Evolutionary conservation across 2,329 filamentous ascomycete species (phyloP), one percentile per base, ranked within the genome.

Genomic region (Ophiocordyceps unilateralis): DNA sequence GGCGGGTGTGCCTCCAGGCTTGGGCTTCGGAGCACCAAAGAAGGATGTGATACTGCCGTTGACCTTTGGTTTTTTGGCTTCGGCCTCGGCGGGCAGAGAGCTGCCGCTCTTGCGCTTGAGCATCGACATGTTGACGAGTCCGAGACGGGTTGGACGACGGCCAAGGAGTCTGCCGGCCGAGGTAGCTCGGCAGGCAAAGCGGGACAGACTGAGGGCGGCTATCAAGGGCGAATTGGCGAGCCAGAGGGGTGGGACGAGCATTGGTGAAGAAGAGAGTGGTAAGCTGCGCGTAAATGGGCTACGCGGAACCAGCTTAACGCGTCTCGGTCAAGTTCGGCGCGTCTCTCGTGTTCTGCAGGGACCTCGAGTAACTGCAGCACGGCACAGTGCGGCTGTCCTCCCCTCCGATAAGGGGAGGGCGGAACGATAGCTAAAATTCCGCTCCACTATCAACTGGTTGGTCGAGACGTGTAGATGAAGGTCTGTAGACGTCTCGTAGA

Each of bases 11-110:
- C 56, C 55, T 11, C 57, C 51, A 15, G 64, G 52, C 57, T 81
- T 83, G 6, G 86, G 78, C 15, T 41, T 46, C 17, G 49, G 52
- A 17, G 74, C 68, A 14, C 77, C 74, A 55, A 98, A 96, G 70
- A 96, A 96, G 15, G 86, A 83, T 23, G 81, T 88, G 56, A 98
- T 93, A 64, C 71, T 87, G 48, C 70, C 76, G 55, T 91, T 81
- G 43, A 73, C 67, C 61, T 81, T 86, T 45, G 77, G 57, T 58
- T 87, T 88, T 60, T 88, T 88, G 39, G 68, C 55, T 38, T 80
- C 76, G 0, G 58, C 49, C 23, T 59, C 60, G 11, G 62, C 55
- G 6, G 61, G 50, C 20, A 67, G 55, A 43, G 67, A 64, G 28
- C 9, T 10, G 44, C 61, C 66, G 38, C 73, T 72, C 63, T 83